These are phyloP conservation scores for Malus hybrid DNA, from an alignment of 331 rosid species.

Conservation along the genomic window DNA sequence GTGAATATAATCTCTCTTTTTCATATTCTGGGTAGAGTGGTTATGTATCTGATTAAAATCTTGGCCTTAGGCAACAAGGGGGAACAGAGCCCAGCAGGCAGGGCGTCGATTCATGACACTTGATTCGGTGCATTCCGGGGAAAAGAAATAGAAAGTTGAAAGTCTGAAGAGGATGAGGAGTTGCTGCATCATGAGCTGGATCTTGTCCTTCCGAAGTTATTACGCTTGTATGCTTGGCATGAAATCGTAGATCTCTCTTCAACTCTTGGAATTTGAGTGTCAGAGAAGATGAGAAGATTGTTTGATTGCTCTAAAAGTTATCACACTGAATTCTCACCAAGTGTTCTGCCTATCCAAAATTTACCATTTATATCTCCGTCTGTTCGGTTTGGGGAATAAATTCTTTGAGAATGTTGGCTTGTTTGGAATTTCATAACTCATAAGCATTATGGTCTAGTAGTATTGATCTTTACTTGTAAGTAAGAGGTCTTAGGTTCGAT, in stretches of 20 bases:
- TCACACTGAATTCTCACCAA: not conserved
- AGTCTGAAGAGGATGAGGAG: not conserved
- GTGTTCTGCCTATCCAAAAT: too few relatives aligned
- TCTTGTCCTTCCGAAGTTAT: not conserved
- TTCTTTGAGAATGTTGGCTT: not conserved
- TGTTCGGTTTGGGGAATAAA: not conserved
- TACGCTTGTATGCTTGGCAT: not conserved
- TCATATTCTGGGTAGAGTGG: not conserved
- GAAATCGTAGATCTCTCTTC: not conserved
- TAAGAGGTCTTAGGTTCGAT: too few relatives aligned
- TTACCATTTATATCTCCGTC: too few relatives aligned
- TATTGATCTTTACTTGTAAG: too few relatives aligned
- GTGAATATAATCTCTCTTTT: not conserved
- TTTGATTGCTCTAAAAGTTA: not conserved
- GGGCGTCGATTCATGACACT: not conserved
- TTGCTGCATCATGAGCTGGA: not conserved
- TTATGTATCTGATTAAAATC: not conserved
- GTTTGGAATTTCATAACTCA: too few relatives aligned
- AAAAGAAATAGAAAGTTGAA: not conserved
- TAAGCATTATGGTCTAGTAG: too few relatives aligned
- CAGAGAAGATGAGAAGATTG: not conserved
- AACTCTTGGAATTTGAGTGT: not conserved
- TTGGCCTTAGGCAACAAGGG: not conserved
- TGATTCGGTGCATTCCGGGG: not conserved
- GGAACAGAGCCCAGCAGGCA: not conserved